Conservation (phyloP, 2,329 filamentous ascomycete genomes). For the Penicillium freii region DNA sequence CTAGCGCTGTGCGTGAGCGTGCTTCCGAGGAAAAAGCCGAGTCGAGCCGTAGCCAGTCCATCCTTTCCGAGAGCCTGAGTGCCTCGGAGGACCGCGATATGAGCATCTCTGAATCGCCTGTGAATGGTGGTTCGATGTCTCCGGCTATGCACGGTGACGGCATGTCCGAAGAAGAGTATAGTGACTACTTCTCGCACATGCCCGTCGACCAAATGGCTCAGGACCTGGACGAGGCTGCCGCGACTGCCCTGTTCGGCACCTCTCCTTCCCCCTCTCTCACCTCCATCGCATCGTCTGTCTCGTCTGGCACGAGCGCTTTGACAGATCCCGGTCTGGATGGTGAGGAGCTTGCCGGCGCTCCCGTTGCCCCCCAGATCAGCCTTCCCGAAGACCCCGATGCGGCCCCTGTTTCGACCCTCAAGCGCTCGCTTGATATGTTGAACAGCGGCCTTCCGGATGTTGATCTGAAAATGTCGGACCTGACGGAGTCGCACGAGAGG, state of each 20-base stretch:
- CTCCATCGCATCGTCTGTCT: slow-evolving; percentile 42
- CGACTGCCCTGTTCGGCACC: slow-evolving; percentile 39
- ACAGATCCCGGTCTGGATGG: slow-evolving; percentile 33
- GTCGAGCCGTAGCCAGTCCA: slow-evolving; percentile 32
- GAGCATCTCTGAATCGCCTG: slow-evolving; percentile 31
- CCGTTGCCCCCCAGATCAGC: slow-evolving; percentile 31
- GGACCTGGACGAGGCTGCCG: slow-evolving; percentile 36
- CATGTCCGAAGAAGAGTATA: slow-evolving; percentile 33
- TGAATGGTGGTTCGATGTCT: slow-evolving; percentile 33
- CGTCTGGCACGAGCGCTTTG: slow-evolving; percentile 40
- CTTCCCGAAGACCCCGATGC: slow-evolving; percentile 31
- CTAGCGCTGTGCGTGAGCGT: slow-evolving; percentile 71
- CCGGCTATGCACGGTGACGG: slow-evolving; percentile 31
- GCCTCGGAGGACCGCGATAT: slow-evolving; percentile 30
- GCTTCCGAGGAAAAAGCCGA: slow-evolving; percentile 40
- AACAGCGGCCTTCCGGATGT: slow-evolving; percentile 38
- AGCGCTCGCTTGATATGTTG: slow-evolving; percentile 42
- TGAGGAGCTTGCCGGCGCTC: slow-evolving; percentile 23
- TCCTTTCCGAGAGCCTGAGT: slow-evolving; percentile 47
- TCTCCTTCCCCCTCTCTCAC: slow-evolving; percentile 45
- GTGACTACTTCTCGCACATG: slow-evolving; percentile 38
- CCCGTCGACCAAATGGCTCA: slow-evolving; percentile 26
- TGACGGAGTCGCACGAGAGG: slow-evolving; percentile 42
- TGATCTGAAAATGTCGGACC: slow-evolving; percentile 38
- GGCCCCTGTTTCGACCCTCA: slow-evolving; percentile 34